Evolutionary conservation across 2,329 filamentous ascomycete genomes (phyloP), one percentile per base, ranked within the genome.

Genomic region (Phaeosphaeria sp.): DNA sequence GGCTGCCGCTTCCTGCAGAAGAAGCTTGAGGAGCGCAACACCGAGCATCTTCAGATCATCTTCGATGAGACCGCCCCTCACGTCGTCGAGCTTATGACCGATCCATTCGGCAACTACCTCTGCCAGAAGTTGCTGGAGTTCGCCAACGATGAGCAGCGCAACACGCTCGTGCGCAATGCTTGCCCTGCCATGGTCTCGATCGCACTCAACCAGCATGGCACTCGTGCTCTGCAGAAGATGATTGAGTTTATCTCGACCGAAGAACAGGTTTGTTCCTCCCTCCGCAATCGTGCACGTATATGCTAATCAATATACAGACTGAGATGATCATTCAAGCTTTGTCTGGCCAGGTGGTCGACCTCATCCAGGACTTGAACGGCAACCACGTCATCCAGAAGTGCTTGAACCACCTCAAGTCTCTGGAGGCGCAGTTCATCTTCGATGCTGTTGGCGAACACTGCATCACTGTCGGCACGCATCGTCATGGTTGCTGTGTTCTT

Each of bases 331-430:
- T 96, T 65, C 84, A 90, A 53, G 92, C 95, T 15, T 85, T 99
- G 50, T 86, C 89, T 63, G 85, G 88, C 74, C 88, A 91, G 59
- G 95, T 99, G 49, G 95, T 99, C 20, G 90, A 95, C 68, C 86
- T 99, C 53, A 97, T 99, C 61, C 93, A 99, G 77, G 95, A 99
- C 70, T 84, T 99, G 52, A 99, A 99, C 74, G 95, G 95, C 77
- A 99, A 99, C 72, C 95, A 99, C 72, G 95, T 99, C 71, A 97
- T 99, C 64, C 95, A 99, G 80, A 99, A 99, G 81, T 99, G 95
- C 73, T 86, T 99, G 53, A 99, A 98, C 81, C 96, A 96, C 77
- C 89, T 99, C 40, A 90, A 88, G 63, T 84, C 92, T 1, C 81
- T 86, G 49, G 91, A 98, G 76, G 92, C 93, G 13, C 90, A 96